phyloP scores from a whole-genome alignment of 805 yeast genomes.

The Millerozyma acaciae region DNA sequence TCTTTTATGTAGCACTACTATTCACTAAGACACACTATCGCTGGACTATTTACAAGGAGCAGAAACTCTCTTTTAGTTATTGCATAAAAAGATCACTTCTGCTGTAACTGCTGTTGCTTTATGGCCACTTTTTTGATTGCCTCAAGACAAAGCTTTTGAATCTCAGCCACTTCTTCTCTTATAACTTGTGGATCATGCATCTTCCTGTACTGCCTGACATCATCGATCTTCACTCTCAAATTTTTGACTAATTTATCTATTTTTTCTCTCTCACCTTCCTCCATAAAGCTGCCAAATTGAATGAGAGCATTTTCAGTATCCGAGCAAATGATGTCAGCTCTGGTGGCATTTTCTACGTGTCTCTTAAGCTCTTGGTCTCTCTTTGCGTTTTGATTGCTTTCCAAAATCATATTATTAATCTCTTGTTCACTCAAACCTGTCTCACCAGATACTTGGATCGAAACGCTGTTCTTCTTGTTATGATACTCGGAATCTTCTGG shows the following conservation, averaged over 20 bases:
- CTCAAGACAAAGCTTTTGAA: conserved; percentile 35
- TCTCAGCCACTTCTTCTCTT: conserved; percentile 32
- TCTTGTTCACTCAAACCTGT: conserved; percentile 69
- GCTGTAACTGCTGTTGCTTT: conserved; percentile 23
- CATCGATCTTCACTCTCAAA: conserved; percentile 27
- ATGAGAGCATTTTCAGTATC: conserved; percentile 85
- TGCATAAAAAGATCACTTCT: too few species aligned
- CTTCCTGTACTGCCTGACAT: conserved; percentile 26
- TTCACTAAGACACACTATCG: too few species aligned
- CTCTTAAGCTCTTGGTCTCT: conserved; percentile 57
- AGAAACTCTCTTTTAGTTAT: too few species aligned
- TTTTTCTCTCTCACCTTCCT: conserved; percentile 42
- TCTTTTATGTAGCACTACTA: too few species aligned
- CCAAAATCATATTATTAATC: conserved; percentile 57
- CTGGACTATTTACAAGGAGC: too few species aligned
- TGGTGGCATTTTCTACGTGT: conserved; percentile 68
- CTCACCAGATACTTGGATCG: conserved; percentile 66
- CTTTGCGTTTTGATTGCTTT: conserved; percentile 60
- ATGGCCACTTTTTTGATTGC: conserved; percentile 39
- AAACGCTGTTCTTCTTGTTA: conserved; percentile 49
- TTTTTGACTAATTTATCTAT: conserved; percentile 16
- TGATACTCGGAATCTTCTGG: conserved; percentile 30
- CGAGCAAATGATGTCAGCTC: conserved; percentile 72
- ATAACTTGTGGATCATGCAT: conserved; percentile 31
- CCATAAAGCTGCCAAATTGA: conserved; percentile 57